Base-by-base conservation (phyloP, 768 basidiomycete genomes). In the Rubroboletus satanas region DNA sequence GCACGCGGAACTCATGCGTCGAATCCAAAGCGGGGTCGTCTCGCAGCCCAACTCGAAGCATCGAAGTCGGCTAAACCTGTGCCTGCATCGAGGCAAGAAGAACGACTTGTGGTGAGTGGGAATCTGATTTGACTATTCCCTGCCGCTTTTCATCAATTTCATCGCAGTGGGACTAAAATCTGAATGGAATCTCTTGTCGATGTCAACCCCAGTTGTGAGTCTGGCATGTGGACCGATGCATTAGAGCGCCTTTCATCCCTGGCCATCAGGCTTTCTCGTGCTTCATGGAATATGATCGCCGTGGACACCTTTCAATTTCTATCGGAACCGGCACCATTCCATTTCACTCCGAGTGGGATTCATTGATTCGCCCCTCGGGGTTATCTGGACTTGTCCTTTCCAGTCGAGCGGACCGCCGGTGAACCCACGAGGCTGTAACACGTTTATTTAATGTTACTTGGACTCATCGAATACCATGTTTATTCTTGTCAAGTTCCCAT, bases 1-100 rank as follows among this genome's bases (percentile, higher is more conserved):
- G 63, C 68, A 63, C 74, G 78, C 60, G 79, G 78, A 41, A 73
- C 71, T 57, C 73, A 66, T 58, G 62, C 70, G 52, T 69, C 74
- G 49, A 79, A 80, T 67, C 78, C 78, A 36, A 79, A 75, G 60
- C 62, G 67, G 58, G 79, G 79, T 44, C 71, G 61, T 57, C 74
- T 80, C 52, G 73, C 79, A 17, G 72, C 71, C 42, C 71, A 78
- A 51, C 59, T 77, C 51, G 74, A 75, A 65, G 73, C 70, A 37
- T 69, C 70, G 49, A 79, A 73, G 66, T 45, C 67, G 51, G 64
- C 66, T 29, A 71, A 68, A 60, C 65, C 62, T 59, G 67, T 66
- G 42, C 73, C 78, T 57, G 69, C 75, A 62, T 63, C 70, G 60
- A 69, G 68, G 58, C 69, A 73, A 62, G 72, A 77, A 62, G 75